A percentile compares a stretch with the other conserved stretches of the same genome.
Conservation (phyloP, 2,329 filamentous ascomycete species). For the Berkeleyomyces rouxiae region DNA sequence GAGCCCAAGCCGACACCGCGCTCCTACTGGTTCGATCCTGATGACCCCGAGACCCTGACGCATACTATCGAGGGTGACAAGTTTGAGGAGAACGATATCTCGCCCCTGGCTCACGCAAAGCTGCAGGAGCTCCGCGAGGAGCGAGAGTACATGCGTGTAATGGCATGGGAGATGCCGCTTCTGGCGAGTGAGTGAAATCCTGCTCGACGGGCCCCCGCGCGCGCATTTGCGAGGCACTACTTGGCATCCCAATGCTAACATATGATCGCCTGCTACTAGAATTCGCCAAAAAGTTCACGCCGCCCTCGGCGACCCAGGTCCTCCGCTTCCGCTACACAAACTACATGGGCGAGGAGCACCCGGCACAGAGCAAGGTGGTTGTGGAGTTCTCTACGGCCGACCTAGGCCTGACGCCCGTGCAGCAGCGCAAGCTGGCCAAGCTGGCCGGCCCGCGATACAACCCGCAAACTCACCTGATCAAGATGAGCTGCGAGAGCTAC, state of each 20-base stretch:
- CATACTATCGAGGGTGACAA: constrained; percentile 41
- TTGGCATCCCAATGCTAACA: not conserved
- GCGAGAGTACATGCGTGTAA: constrained; percentile 70
- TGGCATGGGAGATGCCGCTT: constrained; percentile 91
- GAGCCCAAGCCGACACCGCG: constrained; percentile 21
- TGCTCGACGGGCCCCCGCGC: not conserved
- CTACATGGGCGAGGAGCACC: constrained; percentile 88
- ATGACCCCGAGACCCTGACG: constrained; percentile 30
- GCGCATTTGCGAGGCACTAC: not conserved
- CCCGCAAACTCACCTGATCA: constrained; percentile 61
- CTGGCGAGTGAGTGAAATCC: constrained; percentile 51
- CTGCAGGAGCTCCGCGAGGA: constrained; percentile 77
- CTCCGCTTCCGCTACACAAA: constrained; percentile 93
- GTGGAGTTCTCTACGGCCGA: constrained; percentile 71
- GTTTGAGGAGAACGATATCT: constrained; percentile 71
- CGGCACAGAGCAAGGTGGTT: constrained; percentile 83
- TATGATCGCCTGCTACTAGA: constrained; percentile 31
- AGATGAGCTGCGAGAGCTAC: constrained; percentile 82
- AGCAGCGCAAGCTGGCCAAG: constrained; percentile 73
- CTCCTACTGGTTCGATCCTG: constrained; percentile 33
- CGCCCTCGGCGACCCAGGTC: constrained; percentile 49
- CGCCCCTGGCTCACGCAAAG: constrained; percentile 67
- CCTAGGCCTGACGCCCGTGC: constrained; percentile 48
- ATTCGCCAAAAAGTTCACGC: constrained; percentile 63
- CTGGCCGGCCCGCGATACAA: constrained; percentile 76